phyloP scores from a whole-genome alignment of 179 eudicot genomes.

The Drosera spatulata region DNA sequence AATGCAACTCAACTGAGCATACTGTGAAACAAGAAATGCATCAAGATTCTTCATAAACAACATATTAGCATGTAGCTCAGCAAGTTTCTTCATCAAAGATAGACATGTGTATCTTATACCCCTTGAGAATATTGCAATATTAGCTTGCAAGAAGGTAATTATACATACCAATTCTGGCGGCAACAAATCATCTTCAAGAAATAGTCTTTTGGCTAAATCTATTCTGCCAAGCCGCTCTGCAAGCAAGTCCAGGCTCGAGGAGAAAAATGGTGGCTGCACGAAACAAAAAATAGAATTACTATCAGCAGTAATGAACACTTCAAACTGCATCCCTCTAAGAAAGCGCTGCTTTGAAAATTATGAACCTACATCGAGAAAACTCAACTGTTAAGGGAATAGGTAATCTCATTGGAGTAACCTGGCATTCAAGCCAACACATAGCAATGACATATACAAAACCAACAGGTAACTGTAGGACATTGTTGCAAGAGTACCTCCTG shows the following conservation, averaged over 20 bases:
- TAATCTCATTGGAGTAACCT: too few relatives aligned
- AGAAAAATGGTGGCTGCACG: conserved; percentile 49
- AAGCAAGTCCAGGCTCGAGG: conserved; percentile 44
- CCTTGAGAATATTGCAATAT: not conserved
- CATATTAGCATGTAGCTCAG: too few relatives aligned
- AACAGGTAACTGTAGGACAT: too few relatives aligned
- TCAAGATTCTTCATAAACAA: too few relatives aligned
- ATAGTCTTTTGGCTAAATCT: conserved; percentile 50
- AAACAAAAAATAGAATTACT: not conserved
- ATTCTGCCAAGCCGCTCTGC: conserved; percentile 51
- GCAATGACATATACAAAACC: too few relatives aligned
- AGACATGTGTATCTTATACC: too few relatives aligned
- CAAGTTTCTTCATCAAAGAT: too few relatives aligned
- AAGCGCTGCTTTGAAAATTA: not conserved
- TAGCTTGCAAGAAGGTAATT: conserved; percentile 3
- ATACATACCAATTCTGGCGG: conserved; percentile 51
- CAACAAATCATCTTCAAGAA: conserved; percentile 50
- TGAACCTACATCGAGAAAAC: too few relatives aligned
- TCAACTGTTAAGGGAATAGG: too few relatives aligned
- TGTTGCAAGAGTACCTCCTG: conserved; percentile 31
- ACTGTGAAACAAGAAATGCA: too few relatives aligned
- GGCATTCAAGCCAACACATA: too few relatives aligned
- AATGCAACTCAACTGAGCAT: too few relatives aligned
- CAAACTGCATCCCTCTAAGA: not conserved
- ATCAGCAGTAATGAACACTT: not conserved